Base-by-base conservation (phyloP, 805 yeast genomes). In the Yamadazyma kitorensis region DNA sequence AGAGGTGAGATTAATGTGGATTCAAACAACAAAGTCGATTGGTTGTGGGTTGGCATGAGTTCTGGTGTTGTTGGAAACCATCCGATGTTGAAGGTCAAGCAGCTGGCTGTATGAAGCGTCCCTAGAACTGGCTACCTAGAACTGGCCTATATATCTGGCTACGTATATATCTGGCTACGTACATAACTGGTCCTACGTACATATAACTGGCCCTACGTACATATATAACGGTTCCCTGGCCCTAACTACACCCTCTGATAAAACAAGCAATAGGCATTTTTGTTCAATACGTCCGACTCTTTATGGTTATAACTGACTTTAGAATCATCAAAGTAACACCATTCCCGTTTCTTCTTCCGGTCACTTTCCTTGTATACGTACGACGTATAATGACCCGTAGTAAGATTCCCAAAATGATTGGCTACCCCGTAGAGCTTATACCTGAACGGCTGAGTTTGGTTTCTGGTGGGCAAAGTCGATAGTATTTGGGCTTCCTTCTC, bases 321-420 rank as follows among this genome's bases (percentile, higher is more conserved):
- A 0, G 85, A 72, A 55, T 88, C 96, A 56, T 88, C 96, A 56
- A 81, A 88, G 41, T 79, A 76, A 48, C 85, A 78, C 96, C 96
- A 88, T 1, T 80, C 82, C 36, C 64, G 63, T 24, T 51, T 58
- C 14, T 55, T 54, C 17, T 78, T 79, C 10, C 40, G 19, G 30
- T 58, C 64, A 27, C 56, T 55, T n/a, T 45, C 48, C 49, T 86
- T 86, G 51, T 78, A 64, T 4, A 86, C 91, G 51, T 69, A 85
- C 1, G 95, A 65, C 0, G 96, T 89, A 57, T 89, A 89, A 57
- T 89, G 97, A 0, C 97, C 97, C 6, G 89, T 84, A 26, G 80
- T 74, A 24, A 89, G 66, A 24, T 83, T 79, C 9, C 97, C 97
- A 41, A 63, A 78, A 57, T 89, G 97, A 45, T 86, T 80, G 11